phyloP scores from a whole-genome alignment of 2,329 filamentous ascomycete genomes.

The Claviceps fusiformis region DNA sequence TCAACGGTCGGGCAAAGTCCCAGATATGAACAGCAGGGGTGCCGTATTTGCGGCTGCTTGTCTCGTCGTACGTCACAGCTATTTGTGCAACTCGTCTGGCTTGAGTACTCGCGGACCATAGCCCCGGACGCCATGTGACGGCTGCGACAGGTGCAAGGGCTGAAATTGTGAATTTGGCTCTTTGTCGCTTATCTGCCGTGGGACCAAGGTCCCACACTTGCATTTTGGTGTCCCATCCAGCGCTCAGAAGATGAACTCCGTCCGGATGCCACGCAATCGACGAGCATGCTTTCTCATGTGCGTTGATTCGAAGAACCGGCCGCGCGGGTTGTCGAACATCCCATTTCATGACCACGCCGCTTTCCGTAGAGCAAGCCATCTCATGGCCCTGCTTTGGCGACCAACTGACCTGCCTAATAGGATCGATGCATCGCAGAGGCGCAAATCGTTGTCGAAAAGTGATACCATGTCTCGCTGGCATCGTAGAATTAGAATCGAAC shows the following conservation, averaged over 20 bases:
- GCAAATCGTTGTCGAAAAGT: conserved; percentile 35
- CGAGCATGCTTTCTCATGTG: conserved; percentile 45
- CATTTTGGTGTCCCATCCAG: conserved; percentile 46
- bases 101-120: conserved; percentile 51
- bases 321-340: conserved; percentile 41
- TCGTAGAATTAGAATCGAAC: conserved; percentile 40
- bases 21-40: conserved; percentile 50
- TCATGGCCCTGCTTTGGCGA: conserved; percentile 46
- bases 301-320: conserved; percentile 45
- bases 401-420: conserved; percentile 51
- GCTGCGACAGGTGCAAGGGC: conserved; percentile 46
- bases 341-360: conserved; percentile 50
- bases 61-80: conserved; percentile 48
- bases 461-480: conserved; percentile 33
- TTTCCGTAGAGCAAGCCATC: conserved; percentile 52
- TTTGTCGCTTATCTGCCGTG: conserved; percentile 48
- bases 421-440: conserved; percentile 24
- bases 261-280: conserved; percentile 56
- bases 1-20: conserved; percentile 53
- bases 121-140: conserved; percentile 49
- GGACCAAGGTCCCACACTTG: conserved; percentile 53
- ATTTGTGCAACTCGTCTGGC: conserved; percentile 47
- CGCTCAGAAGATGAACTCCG: conserved; percentile 51
- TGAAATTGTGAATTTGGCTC: conserved; percentile 47
- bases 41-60: conserved; percentile 37